Evolutionary conservation across 805 yeast species (phyloP).

Genomic region (Lipomyces sp.): DNA sequence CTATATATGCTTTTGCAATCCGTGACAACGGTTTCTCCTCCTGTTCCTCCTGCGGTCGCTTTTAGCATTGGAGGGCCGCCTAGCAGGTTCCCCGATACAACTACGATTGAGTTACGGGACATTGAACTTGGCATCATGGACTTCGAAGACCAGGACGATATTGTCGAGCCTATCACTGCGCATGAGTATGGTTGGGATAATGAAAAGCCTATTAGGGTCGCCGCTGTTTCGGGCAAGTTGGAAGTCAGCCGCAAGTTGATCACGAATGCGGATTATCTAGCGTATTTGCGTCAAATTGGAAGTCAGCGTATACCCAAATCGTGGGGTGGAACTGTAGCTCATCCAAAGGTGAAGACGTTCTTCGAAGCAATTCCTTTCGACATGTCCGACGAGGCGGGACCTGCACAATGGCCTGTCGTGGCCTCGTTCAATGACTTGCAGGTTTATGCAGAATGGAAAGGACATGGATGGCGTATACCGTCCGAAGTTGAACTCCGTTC

Average conservation of each 20-base stretch:
- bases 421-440: constrained; percentile 36
- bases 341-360: constrained; percentile 32
- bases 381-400: constrained; percentile 13
- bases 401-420: constrained; percentile 35
- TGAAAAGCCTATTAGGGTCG: constrained; percentile 33
- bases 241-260: constrained; percentile 30
- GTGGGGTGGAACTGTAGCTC: constrained; percentile 28
- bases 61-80: neutral
- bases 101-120: neutral
- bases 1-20: constrained; percentile 39
- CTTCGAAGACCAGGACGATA: constrained; percentile 10
- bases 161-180: neutral
- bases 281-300: constrained; percentile 13
- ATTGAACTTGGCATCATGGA: constrained; percentile 30
- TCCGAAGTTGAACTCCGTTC: constrained; percentile 33
- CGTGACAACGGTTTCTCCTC: constrained; percentile 22
- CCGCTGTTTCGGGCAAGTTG: constrained; percentile 9
- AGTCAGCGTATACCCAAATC: constrained; percentile 22
- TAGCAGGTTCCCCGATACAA: neutral
- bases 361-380: constrained; percentile 25
- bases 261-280: constrained; percentile 33
- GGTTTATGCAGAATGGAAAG: constrained; percentile 24
- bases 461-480: constrained; percentile 37
- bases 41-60: constrained; percentile 15
- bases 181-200: constrained; percentile 38